Percentiles rank a stretch among this genome's conserved stretches.
Conservation (phyloP, 1,139 yeast genomes). For the Geotrichum australiense region DNA sequence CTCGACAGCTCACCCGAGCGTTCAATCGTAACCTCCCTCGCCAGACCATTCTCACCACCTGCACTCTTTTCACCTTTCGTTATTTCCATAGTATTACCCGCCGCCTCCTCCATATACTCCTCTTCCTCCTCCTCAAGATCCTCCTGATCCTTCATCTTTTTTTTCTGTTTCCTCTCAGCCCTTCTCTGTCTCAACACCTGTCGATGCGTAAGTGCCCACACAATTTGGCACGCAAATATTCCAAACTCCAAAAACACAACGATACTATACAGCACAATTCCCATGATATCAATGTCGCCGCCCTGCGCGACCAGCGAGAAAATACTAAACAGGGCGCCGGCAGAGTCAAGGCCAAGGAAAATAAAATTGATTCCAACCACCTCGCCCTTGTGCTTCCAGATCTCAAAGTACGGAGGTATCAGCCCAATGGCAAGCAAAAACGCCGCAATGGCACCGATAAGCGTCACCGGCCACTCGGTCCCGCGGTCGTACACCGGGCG, state of each 20-base stretch:
- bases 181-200: constrained; percentile 20
- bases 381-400: constrained; percentile 68
- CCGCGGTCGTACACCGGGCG: constrained; percentile 51
- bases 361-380: constrained; percentile 84
- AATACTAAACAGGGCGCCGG: constrained; percentile 75
- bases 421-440: constrained; percentile 69
- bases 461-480: constrained; percentile 65
- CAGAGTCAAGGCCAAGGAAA: constrained; percentile 68
- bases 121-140: no score
- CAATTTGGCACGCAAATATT: constrained; percentile 57
- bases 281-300: constrained; percentile 58
- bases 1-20: no score
- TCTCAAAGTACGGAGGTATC: constrained; percentile 82
- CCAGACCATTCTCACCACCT: no score
- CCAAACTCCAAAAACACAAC: constrained; percentile 74
- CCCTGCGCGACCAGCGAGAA: constrained; percentile 40
- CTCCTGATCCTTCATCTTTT: no score
- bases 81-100: no score
- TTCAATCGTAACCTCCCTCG: no score
- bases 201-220: constrained; percentile 61
- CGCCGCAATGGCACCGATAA: constrained; percentile 76
- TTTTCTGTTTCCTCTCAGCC: neutral
- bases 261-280: constrained; percentile 64
- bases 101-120: no score
- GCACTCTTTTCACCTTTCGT: no score